Evolutionary conservation across 1,284 basidiomycete species (phyloP).

Genomic region (Austropuccinia psidii): DNA sequence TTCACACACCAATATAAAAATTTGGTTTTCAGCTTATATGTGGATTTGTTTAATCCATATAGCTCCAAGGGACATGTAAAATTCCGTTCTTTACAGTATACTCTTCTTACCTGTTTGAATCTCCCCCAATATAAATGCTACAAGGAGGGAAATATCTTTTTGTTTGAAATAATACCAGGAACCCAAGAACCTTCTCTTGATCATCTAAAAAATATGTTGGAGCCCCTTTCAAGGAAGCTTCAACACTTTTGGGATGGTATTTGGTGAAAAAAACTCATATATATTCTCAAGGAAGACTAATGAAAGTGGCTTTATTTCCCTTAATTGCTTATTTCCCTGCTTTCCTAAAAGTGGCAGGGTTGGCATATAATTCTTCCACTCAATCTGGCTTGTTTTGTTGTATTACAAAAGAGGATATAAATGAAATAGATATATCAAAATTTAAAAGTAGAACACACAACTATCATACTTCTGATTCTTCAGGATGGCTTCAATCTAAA

Average conservation of each 20-base stretch:
- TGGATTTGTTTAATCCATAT: conserved; percentile 28
- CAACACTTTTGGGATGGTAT: neutral
- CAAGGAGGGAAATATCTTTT: conserved; percentile 16
- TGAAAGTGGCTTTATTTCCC: neutral
- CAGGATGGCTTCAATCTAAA: neutral
- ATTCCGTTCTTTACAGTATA: neutral
- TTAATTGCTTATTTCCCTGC: conserved; percentile 26
- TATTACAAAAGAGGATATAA: neutral
- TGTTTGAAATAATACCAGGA: conserved; percentile 7
- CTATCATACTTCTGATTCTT: neutral
- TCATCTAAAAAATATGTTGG: conserved; percentile 7
- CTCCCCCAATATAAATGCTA: conserved; percentile 2
- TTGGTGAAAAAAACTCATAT: neutral
- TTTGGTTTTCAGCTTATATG: conserved; percentile 18
- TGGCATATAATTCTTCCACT: neutral
- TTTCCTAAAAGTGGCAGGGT: conserved; percentile 1
- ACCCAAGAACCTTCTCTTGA: conserved; percentile 6
- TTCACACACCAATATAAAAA: neutral
- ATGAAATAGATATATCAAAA: neutral
- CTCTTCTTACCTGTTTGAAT: conserved; percentile 21
- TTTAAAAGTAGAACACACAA: neutral
- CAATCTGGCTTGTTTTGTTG: conserved; percentile 14
- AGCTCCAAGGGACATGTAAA: neutral
- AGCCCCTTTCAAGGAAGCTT: conserved; percentile 5
- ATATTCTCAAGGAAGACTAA: neutral